Evolutionary conservation across 768 basidiomycete genomes (phyloP).

Genomic region (Termitomyces titanicus): DNA sequence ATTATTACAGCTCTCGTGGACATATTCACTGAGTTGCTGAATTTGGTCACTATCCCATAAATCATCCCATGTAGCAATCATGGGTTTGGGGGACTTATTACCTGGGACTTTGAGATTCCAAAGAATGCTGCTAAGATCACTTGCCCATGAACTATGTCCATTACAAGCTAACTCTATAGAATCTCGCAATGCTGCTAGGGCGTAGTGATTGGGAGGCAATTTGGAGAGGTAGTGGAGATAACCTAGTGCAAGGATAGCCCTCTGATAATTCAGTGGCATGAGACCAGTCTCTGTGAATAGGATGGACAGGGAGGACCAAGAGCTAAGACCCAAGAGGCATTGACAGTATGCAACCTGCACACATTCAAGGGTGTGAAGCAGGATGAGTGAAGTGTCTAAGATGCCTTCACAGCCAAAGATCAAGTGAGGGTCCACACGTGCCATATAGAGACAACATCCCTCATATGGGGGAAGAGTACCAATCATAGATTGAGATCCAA

Average conservation of each 20-base stretch:
- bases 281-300: slow-evolving; percentile 8
- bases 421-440: not conserved
- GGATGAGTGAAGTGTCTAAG: not conserved
- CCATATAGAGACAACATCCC: too few species aligned
- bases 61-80: too few species aligned
- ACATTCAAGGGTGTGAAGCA: not conserved
- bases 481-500: too few species aligned
- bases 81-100: too few species aligned
- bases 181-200: not conserved
- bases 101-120: too few species aligned
- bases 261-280: not conserved
- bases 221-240: slow-evolving; percentile 1
- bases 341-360: slow-evolving; percentile 5
- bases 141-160: not conserved
- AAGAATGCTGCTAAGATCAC: not conserved
- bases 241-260: not conserved
- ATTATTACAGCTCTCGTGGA: too few species aligned
- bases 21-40: too few species aligned
- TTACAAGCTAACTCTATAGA: not conserved
- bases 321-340: slow-evolving; percentile 3
- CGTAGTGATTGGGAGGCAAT: not conserved
- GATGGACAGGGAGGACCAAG: not conserved
- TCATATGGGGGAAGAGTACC: too few species aligned
- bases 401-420: slow-evolving; percentile 5
- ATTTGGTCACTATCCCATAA: too few species aligned